Conservation (phyloP, 306 rosid genomes). For the Hylodesmum podocarpum region DNA sequence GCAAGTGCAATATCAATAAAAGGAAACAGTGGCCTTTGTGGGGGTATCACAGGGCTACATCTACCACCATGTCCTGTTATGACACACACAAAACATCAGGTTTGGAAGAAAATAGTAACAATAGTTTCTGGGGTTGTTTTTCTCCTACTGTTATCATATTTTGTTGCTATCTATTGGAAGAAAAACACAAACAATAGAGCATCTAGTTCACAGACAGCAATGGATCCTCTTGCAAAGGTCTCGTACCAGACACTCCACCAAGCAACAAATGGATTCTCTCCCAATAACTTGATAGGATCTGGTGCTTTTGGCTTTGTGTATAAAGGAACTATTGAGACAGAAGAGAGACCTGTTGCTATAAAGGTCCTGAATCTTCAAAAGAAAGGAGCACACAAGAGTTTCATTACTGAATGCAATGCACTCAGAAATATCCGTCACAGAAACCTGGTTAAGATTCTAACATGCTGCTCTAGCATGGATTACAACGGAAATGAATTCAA, state of each 20-base stretch:
- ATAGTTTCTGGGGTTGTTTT: background rate
- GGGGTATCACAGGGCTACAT: conserved; percentile 19
- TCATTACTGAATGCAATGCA: conserved; percentile 27
- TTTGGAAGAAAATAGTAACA: conserved; percentile 23
- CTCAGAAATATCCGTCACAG: conserved; percentile 27
- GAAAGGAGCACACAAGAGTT: conserved; percentile 33
- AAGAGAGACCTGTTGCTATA: conserved; percentile 10
- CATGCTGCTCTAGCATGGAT: conserved; percentile 28
- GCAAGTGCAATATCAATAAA: conserved; percentile 5
- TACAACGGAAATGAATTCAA: conserved; percentile 28
- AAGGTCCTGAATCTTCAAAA: conserved; percentile 28
- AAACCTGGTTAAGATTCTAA: conserved; percentile 29
- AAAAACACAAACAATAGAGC: background rate
- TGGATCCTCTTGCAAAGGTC: conserved; percentile 17
- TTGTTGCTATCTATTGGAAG: conserved; percentile 7
- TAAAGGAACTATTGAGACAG: background rate
- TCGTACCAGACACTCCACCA: conserved; percentile 22
- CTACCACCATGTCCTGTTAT: conserved; percentile 19
- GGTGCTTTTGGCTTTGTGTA: conserved; percentile 32
- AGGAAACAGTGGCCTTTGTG: conserved; percentile 25
- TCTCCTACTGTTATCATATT: background rate
- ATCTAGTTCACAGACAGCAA: background rate
- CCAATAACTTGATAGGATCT: conserved; percentile 28
- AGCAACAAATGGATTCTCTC: conserved; percentile 35
- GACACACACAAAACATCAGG: background rate